phyloP scores from a whole-genome alignment of 257 asterid genomes.

The Nemophila menziesii region DNA sequence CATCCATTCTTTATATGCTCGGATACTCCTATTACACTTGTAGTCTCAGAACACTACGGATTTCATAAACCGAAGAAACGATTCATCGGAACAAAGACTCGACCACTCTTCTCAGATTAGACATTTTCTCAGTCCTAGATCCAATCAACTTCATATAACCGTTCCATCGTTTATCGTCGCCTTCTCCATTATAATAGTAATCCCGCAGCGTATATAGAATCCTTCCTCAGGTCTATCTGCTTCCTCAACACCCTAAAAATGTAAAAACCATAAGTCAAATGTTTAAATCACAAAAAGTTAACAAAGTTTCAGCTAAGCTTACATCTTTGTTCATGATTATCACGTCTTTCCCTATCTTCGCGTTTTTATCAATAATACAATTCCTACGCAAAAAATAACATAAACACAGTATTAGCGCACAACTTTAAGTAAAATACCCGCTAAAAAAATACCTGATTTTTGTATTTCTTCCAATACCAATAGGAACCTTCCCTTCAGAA shows the following conservation, averaged over 20 bases:
- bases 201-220: slow-evolving; percentile 71
- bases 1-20: not conserved
- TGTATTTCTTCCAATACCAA: slow-evolving; percentile 73
- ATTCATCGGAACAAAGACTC: too few relatives aligned
- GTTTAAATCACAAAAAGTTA: not conserved
- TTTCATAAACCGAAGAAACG: too few relatives aligned
- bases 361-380: slow-evolving; percentile 90
- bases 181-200: slow-evolving; percentile 59
- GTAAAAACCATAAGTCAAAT: not conserved
- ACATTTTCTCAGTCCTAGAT: not conserved
- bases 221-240: slow-evolving; percentile 69
- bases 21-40: not conserved
- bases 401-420: not conserved
- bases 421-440: not conserved
- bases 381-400: slow-evolving; percentile 27
- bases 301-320: slow-evolving; percentile 16
- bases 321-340: slow-evolving; percentile 75
- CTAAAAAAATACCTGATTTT: slow-evolving; percentile 70
- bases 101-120: too few relatives aligned
- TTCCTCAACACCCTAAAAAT: slow-evolving; percentile 61
- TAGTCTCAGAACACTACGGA: not conserved
- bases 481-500: slow-evolving; percentile 72
- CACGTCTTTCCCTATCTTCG: slow-evolving; percentile 72
- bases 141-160: slow-evolving; percentile 26
- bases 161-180: slow-evolving; percentile 69